phyloP scores from a whole-genome alignment of 768 basidiomycete species.

The Auricularia auricula-judae region DNA sequence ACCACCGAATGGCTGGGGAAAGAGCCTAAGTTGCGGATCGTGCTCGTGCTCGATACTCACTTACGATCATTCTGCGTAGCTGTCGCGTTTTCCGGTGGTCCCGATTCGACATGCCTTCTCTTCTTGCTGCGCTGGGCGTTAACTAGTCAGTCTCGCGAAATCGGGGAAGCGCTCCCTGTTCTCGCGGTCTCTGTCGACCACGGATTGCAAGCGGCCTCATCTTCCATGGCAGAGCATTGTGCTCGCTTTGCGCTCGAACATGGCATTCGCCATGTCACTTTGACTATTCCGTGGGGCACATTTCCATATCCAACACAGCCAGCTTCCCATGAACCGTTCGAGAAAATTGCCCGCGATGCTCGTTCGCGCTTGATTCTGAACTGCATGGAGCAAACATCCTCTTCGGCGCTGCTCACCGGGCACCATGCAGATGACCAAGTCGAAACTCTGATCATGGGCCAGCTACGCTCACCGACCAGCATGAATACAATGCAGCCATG shows the following conservation, averaged over 20 bases:
- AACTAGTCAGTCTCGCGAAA: conserved; percentile 1
- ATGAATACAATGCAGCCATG: conserved; percentile 40
- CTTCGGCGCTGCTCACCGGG: conserved; percentile 45
- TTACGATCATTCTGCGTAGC: conserved; percentile 26
- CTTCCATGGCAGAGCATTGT: conserved; percentile 42
- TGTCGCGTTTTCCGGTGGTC: conserved; percentile 71
- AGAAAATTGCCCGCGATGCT: conserved; percentile 45
- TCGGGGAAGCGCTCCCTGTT: conserved; percentile 18
- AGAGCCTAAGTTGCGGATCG: conserved; percentile 29
- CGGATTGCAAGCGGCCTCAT: conserved; percentile 48
- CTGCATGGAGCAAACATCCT: conserved; percentile 28
- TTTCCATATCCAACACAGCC: conserved; percentile 42
- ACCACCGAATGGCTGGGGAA: conserved; percentile 41
- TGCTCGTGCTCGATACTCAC: background rate
- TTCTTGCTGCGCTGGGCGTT: conserved; percentile 48
- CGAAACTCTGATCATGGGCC: conserved; percentile 67
- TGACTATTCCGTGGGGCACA: conserved; percentile 46
- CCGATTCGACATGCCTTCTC: conserved; percentile 72
- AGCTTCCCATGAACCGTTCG: conserved; percentile 29
- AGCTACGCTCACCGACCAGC: conserved; percentile 13
- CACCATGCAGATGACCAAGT: conserved; percentile 81
- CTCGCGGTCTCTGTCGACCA: conserved; percentile 63
- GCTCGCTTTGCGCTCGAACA: conserved; percentile 28
- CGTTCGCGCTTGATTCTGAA: conserved; percentile 44
- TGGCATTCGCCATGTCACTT: conserved; percentile 36